Conservation (phyloP, 164 flowering plant genomes). For the Macadamia integrifolia region DNA sequence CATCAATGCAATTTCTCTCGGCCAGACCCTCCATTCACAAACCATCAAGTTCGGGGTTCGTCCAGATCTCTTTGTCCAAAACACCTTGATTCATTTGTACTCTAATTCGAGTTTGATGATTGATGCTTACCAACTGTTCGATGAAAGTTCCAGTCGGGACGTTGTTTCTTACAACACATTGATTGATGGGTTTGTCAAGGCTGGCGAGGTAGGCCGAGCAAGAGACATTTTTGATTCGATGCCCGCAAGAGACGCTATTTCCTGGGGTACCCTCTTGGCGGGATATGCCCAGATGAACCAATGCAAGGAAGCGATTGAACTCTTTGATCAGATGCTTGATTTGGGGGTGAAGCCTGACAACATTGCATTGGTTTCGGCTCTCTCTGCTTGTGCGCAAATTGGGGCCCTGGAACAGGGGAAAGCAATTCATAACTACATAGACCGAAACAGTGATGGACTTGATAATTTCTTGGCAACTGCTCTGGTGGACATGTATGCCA, state of each 20-base stretch:
- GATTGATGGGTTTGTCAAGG: conserved; percentile 53
- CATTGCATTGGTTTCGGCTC: conserved; percentile 39
- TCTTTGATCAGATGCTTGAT: conserved; percentile 44
- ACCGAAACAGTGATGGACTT: conserved; percentile 21
- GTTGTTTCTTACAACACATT: conserved; percentile 54
- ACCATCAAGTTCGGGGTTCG: conserved; percentile 45
- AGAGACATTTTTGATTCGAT: conserved; percentile 47
- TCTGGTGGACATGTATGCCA: conserved; percentile 74
- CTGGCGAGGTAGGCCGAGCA: conserved; percentile 36
- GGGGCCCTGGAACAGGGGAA: conserved; percentile 55
- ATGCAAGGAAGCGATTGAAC: conserved; percentile 36
- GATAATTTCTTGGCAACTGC: conserved; percentile 50
- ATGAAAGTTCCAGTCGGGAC: conserved; percentile 32
- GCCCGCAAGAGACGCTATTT: conserved; percentile 45
- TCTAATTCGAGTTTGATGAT: conserved; percentile 15
- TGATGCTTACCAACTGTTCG: conserved; percentile 40
- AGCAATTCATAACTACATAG: conserved; percentile 39
- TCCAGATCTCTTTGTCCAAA: conserved; percentile 37
- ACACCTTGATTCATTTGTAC: conserved; percentile 45
- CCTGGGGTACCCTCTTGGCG: conserved; percentile 64
- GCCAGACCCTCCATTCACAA: conserved; percentile 41
- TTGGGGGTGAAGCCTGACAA: conserved; percentile 37
- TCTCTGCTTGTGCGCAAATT: conserved; percentile 70
- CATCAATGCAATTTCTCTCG: conserved; percentile 16
- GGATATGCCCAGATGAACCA: conserved; percentile 47